These are phyloP conservation scores for Mimosa pudica DNA, from an alignment of 306 rosid genomes.

Conservation along the genomic window DNA sequence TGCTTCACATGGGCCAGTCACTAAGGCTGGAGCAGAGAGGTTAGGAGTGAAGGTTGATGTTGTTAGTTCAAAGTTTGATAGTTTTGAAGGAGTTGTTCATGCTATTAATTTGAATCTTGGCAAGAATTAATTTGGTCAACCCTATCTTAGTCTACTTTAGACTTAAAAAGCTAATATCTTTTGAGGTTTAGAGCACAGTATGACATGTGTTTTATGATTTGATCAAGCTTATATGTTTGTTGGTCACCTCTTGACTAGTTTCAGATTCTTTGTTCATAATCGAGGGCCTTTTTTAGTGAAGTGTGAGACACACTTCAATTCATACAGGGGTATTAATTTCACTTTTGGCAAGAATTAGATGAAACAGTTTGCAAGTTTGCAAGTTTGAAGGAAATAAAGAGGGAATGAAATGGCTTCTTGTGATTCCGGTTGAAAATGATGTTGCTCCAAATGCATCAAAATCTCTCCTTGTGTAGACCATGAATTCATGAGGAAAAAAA, in stretches of 20 bases:
- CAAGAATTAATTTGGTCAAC: not conserved
- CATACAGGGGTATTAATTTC: conserved; percentile 37
- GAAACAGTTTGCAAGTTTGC: not conserved
- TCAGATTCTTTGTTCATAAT: no score
- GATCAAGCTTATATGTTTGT: no score
- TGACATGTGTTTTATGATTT: no score
- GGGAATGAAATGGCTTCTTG: not conserved
- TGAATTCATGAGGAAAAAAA: not conserved
- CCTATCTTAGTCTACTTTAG: no score
- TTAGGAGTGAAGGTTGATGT: conserved; percentile 71
- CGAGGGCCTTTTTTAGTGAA: no score
- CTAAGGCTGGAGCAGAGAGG: conserved; percentile 62
- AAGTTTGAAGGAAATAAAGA: no score
- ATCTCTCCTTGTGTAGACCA: not conserved
- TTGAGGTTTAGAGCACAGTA: no score
- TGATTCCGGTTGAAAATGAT: not conserved
- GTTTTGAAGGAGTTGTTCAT: conserved; percentile 73
- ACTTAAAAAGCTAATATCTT: no score
- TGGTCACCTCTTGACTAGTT: no score
- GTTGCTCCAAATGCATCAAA: not conserved
- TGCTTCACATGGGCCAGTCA: conserved; percentile 79
- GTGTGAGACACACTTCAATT: no score
- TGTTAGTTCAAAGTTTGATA: conserved; percentile 64
- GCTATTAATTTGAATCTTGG: conserved; percentile 46
- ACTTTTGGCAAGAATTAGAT: conserved; percentile 36